Evolutionary conservation across 1,284 basidiomycete genomes (phyloP), one percentile per base, ranked within the genome.

Genomic region (Irpex sp.): DNA sequence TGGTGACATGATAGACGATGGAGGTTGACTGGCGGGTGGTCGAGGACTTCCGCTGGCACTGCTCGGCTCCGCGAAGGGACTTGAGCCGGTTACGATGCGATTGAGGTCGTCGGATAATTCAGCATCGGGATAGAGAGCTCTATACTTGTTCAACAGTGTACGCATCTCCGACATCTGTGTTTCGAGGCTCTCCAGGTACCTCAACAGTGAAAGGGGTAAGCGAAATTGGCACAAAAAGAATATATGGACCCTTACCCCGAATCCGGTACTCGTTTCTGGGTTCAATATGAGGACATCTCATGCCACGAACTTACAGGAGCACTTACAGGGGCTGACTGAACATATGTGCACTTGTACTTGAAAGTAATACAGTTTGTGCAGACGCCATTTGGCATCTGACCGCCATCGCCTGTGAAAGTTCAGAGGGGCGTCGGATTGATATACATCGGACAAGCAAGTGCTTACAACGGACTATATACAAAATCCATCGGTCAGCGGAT

Each of bases 331-430:
- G 58, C 36, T 15, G 33, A 35, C 43, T 59, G 43, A 17, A 59
- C 47, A 46, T 49, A 59, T 17, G 58, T 59, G 35, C 58, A 59
- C 17, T 59, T 46, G 31, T 59, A 59, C n/a, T 59, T 51, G 47
- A 47, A 49, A 11, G 47, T 49, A 17, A 47, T 50, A 50, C 58
- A 59, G 35, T 59, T 59, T 7, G 47, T 49, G 26, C 58, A 59
- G 17, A 35, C 43, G 39, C 43, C 47, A 17, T 50, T 35, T 50
- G 58, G 58, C 33, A 58, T 57, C 13, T 56, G 58, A 33, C 47
- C 58, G 19, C 58, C 58, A n/a, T 59, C 58, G 33, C 58, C 58
- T 59, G 26, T 6, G 19, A 7, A 6, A 13, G 35, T 58, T 43
- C 35, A 58, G 56, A 11, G 13, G 9, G 15, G 9, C n/a, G 39